Percentiles rank a stretch among this genome's conserved stretches.
phyloP scores from a whole-genome alignment of 2,329 filamentous ascomycete species.

The Cadophora gregata region DNA sequence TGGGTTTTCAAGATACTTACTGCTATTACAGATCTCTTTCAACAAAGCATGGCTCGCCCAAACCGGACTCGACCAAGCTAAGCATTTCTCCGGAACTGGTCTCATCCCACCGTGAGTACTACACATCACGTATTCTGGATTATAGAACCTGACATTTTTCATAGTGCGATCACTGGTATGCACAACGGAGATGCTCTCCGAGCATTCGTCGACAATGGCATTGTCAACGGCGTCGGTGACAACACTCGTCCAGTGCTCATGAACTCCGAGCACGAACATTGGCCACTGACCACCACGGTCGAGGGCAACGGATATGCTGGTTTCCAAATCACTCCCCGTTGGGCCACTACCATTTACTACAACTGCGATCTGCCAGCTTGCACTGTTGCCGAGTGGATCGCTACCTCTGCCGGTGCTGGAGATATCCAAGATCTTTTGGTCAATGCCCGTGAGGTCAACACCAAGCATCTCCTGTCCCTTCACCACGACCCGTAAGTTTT shows the following conservation, averaged over 20 bases:
- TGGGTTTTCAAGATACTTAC: neutral
- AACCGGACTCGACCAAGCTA: conserved; percentile 53
- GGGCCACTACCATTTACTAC: conserved; percentile 67
- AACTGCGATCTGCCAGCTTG: conserved; percentile 47
- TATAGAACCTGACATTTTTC: conserved; percentile 51
- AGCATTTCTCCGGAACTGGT: conserved; percentile 56
- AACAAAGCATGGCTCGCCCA: conserved; percentile 64
- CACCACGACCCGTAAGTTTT: conserved; percentile 34
- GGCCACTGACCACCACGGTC: conserved; percentile 59
- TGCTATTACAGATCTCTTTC: conserved; percentile 54
- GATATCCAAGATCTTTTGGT: conserved; percentile 58
- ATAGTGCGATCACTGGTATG: conserved; percentile 65
- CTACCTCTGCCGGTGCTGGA: conserved; percentile 54
- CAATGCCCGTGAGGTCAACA: conserved; percentile 56
- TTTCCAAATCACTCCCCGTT: conserved; percentile 62
- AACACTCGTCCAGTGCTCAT: conserved; percentile 61
- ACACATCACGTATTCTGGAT: neutral
- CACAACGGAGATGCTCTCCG: conserved; percentile 65
- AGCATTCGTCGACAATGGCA: conserved; percentile 64
- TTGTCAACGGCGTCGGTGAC: conserved; percentile 64
- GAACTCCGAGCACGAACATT: conserved; percentile 54
- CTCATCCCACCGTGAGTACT: conserved; percentile 14
- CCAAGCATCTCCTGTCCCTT: conserved; percentile 60
- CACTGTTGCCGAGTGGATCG: conserved; percentile 59
- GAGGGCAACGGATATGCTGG: conserved; percentile 60